Conservation (phyloP, 2,329 filamentous ascomycete species). For the Colletotrichum sp. region DNA sequence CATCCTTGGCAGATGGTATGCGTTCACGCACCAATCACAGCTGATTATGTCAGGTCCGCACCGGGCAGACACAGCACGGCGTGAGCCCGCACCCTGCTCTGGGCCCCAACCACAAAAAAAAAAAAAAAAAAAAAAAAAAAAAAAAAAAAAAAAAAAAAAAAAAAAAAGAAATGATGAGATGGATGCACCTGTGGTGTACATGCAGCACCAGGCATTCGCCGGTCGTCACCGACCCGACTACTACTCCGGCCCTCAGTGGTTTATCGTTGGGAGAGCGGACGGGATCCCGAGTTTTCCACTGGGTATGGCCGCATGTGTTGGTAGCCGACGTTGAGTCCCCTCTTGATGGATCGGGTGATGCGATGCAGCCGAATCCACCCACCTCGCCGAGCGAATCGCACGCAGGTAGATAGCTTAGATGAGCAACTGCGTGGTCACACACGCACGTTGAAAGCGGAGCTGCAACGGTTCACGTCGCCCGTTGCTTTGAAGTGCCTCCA, state of each 20-base stretch:
- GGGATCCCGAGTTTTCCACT: neutral
- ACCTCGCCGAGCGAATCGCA: neutral
- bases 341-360: neutral
- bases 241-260: neutral
- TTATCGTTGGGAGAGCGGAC: neutral
- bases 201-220: neutral
- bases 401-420: too few species aligned
- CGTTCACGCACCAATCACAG: neutral
- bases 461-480: too few species aligned
- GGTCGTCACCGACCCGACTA: neutral
- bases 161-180: neutral
- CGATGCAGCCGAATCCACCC: neutral
- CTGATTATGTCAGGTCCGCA: neutral
- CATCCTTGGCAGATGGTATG: neutral
- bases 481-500: too few species aligned
- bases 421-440: too few species aligned
- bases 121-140: neutral
- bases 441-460: too few species aligned
- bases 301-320: neutral
- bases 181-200: too few species aligned
- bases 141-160: neutral
- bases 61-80: neutral
- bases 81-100: neutral
- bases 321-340: neutral
- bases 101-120: neutral